phyloP scores from a whole-genome alignment of 371 early-diverging fungal species.

The Actinomortierella wolfii region DNA sequence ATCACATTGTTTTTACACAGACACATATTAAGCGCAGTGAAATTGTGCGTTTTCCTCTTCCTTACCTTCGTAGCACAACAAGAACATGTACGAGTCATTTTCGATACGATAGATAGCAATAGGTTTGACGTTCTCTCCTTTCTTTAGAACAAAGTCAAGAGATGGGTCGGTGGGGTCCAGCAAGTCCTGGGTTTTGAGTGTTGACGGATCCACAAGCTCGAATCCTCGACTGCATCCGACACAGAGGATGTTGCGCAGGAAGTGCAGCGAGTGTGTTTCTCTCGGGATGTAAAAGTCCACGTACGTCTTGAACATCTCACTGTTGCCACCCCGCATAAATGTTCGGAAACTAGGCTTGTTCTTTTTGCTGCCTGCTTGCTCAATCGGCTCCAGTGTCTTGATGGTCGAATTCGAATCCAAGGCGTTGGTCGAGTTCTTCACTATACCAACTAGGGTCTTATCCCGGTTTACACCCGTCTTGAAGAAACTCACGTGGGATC shows the following conservation, averaged over 20 bases:
- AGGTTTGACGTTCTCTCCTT: slow-evolving; percentile 73
- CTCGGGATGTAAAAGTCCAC: slow-evolving; percentile 91
- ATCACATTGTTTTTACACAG: not conserved
- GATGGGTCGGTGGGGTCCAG: slow-evolving; percentile 82
- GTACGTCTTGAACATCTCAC: slow-evolving; percentile 62
- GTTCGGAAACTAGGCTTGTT: slow-evolving; percentile 51
- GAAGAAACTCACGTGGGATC: slow-evolving; percentile 82
- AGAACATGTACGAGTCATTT: slow-evolving; percentile 60
- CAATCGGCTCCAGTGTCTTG: slow-evolving; percentile 74
- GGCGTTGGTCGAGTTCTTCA: slow-evolving; percentile 64
- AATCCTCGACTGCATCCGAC: slow-evolving; percentile 91
- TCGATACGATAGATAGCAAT: slow-evolving; percentile 82
- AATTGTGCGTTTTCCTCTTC: not conserved
- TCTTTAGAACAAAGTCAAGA: slow-evolving; percentile 81
- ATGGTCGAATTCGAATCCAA: slow-evolving; percentile 66
- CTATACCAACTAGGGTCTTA: slow-evolving; percentile 75
- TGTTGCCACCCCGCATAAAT: slow-evolving; percentile 55
- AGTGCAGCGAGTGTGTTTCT: slow-evolving; percentile 79
- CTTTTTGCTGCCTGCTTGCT: slow-evolving; percentile 59
- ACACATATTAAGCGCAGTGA: not conserved
- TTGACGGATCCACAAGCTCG: slow-evolving; percentile 88
- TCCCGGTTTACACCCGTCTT: slow-evolving; percentile 78
- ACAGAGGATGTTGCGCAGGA: slow-evolving; percentile 79
- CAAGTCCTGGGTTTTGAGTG: slow-evolving; percentile 75
- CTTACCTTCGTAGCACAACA: slow-evolving; percentile 88